phyloP scores from a whole-genome alignment of 257 asterid genomes.

The Anisodus acutangulus region DNA sequence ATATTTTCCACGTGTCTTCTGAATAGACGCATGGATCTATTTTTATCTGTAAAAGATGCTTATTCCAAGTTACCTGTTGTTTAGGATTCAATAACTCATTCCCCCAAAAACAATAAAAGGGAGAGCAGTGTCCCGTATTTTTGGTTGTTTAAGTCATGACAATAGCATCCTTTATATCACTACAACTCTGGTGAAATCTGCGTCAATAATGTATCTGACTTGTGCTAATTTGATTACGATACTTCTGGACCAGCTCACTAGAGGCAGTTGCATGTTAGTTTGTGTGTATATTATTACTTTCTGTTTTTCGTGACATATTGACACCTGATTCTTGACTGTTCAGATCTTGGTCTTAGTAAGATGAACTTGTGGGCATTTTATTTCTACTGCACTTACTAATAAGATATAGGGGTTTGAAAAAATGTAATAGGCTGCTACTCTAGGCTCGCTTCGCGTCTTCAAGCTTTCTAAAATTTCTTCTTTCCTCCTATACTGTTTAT shows the following conservation, averaged over 20 bases:
- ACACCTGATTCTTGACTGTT: neutral
- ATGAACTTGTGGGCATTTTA: neutral
- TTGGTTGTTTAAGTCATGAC: neutral
- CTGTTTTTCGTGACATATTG: neutral
- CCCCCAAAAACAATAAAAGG: neutral
- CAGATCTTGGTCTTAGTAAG: neutral
- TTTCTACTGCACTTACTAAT: neutral
- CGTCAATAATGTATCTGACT: neutral
- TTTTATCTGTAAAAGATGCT: neutral
- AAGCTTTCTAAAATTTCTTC: too few relatives aligned
- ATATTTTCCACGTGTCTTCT: neutral
- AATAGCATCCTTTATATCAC: neutral
- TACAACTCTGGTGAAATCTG: neutral
- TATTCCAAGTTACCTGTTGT: neutral
- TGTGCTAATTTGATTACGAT: neutral
- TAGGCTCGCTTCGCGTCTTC: too few relatives aligned
- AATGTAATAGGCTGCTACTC: too few relatives aligned
- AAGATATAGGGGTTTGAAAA: too few relatives aligned
- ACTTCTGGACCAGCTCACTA: neutral
- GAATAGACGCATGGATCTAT: neutral
- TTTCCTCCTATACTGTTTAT: too few relatives aligned
- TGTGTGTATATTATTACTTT: neutral
- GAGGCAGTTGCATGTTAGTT: too few relatives aligned
- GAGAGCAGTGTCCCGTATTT: neutral
- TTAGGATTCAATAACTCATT: neutral